Evolutionary conservation across 768 basidiomycete species (phyloP).

Genomic region (Lactarius sp.): DNA sequence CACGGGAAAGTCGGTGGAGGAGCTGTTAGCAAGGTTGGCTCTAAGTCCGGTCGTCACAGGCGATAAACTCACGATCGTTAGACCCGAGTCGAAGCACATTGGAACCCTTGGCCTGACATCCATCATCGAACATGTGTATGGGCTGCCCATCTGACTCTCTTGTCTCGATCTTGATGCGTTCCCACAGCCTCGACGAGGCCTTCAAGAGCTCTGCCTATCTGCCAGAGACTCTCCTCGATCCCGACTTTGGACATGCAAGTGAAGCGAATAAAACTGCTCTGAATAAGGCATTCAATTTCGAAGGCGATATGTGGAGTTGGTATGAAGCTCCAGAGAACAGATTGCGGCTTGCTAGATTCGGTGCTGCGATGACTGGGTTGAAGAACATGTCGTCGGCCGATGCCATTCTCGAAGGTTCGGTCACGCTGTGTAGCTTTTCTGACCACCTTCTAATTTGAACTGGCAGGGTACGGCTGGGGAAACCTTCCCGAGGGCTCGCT

Average conservation of each 20-base stretch:
- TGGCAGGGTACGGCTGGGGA: slow-evolving; percentile 31
- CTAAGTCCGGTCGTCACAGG: neutral
- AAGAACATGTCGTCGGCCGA: slow-evolving; percentile 6
- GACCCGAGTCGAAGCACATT: slow-evolving; percentile 8
- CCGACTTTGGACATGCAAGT: slow-evolving; percentile 6
- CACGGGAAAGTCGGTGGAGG: slow-evolving; percentile 30
- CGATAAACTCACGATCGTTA: neutral
- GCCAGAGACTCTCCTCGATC: slow-evolving; percentile 27
- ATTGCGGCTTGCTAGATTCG: slow-evolving; percentile 6
- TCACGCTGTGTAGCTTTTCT: neutral
- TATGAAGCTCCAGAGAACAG: slow-evolving; percentile 10
- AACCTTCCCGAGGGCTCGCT: slow-evolving; percentile 25
- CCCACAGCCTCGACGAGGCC: slow-evolving; percentile 5
- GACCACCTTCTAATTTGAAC: slow-evolving; percentile 3
- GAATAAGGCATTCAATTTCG: slow-evolving; percentile 9
- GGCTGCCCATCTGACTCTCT: neutral
- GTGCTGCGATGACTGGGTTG: slow-evolving; percentile 10
- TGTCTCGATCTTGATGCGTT: neutral
- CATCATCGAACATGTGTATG: slow-evolving; percentile 13
- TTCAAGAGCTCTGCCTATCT: slow-evolving; percentile 27
- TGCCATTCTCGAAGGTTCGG: neutral
- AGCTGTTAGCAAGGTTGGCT: slow-evolving; percentile 11
- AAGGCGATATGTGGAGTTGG: slow-evolving; percentile 1
- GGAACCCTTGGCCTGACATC: slow-evolving; percentile 19
- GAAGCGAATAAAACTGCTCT: slow-evolving; percentile 5